Evolutionary conservation across 768 basidiomycete genomes (phyloP).

Genomic region (Lyophyllum decastes): DNA sequence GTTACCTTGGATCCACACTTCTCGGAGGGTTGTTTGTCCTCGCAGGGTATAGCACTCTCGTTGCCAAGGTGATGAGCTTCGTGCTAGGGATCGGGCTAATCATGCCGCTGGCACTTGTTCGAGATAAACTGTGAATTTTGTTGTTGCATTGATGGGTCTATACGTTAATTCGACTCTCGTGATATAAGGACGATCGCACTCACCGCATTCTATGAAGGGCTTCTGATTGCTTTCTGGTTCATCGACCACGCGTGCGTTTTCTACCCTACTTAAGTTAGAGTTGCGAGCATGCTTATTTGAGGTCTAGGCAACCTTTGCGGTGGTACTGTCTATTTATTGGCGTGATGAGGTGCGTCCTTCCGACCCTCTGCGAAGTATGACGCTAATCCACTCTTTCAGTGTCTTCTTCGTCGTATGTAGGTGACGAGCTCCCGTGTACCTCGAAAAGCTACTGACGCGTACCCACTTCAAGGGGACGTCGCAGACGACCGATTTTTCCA

Average conservation of each 20-base stretch:
- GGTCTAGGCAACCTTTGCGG: conserved; percentile 68
- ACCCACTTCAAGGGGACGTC: conserved; percentile 71
- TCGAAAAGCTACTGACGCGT: not conserved
- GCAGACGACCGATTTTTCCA: conserved; percentile 94
- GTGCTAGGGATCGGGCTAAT: conserved; percentile 85
- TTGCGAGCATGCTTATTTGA: not conserved
- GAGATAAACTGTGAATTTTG: conserved; percentile 85
- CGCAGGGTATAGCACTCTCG: conserved; percentile 85
- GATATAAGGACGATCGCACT: conserved; percentile 76
- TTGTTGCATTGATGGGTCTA: not conserved
- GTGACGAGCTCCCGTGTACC: conserved; percentile 22
- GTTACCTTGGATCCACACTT: conserved; percentile 82
- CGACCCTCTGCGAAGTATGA: not conserved
- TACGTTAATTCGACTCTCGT: not conserved
- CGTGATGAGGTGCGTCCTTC: conserved; percentile 71
- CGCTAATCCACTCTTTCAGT: conserved; percentile 33
- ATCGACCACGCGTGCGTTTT: conserved; percentile 83
- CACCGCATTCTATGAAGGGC: conserved; percentile 79
- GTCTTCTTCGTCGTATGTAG: conserved; percentile 86
- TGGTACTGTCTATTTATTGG: conserved; percentile 86
- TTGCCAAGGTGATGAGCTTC: conserved; percentile 91
- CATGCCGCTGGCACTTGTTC: conserved; percentile 82
- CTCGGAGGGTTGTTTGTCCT: conserved; percentile 83
- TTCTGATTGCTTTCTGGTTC: conserved; percentile 94
- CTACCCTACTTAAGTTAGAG: not conserved